phyloP scores from a whole-genome alignment of 1,139 yeast genomes.

The Spathaspora sp. region DNA sequence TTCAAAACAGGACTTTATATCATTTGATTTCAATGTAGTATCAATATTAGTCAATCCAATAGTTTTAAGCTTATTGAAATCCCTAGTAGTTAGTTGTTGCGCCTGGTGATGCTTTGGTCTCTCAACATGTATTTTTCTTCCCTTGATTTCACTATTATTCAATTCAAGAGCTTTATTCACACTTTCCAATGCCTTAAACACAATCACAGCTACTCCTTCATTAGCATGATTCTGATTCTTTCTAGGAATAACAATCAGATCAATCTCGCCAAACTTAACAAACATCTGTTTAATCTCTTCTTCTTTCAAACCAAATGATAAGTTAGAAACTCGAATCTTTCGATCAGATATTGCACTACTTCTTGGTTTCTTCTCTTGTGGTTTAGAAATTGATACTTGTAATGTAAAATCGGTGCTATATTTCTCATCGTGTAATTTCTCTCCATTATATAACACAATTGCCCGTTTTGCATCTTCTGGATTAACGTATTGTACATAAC shows the following conservation, averaged over 20 bases:
- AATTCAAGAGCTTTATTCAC: constrained; percentile 41
- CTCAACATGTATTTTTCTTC: not conserved
- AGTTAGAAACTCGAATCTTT: constrained; percentile 63
- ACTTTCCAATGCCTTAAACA: constrained; percentile 37
- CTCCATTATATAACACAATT: constrained; percentile 41
- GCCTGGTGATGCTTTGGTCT: constrained; percentile 20
- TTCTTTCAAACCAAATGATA: constrained; percentile 52
- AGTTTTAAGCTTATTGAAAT: constrained; percentile 29
- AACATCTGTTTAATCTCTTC: constrained; percentile 27
- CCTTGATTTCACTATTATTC: constrained; percentile 29
- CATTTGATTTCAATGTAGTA: constrained; percentile 45
- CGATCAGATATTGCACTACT: constrained; percentile 17
- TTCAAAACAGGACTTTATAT: constrained; percentile 32
- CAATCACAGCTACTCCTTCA: constrained; percentile 60
- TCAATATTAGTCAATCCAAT: constrained; percentile 48
- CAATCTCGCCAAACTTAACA: constrained; percentile 37
- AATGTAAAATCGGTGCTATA: constrained; percentile 29
- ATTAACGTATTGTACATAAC: constrained; percentile 63
- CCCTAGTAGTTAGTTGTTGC: constrained; percentile 17
- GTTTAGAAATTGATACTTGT: constrained; percentile 56
- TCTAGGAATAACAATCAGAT: constrained; percentile 51
- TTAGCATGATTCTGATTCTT: constrained; percentile 28
- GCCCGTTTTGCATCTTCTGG: constrained; percentile 51
- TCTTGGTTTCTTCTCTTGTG: constrained; percentile 12
- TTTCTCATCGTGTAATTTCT: constrained; percentile 20